Percentiles rank a stretch among this genome's conserved stretches.
Conservation (phyloP, 805 yeast species). For the Scheffersomyces lignosus region DNA sequence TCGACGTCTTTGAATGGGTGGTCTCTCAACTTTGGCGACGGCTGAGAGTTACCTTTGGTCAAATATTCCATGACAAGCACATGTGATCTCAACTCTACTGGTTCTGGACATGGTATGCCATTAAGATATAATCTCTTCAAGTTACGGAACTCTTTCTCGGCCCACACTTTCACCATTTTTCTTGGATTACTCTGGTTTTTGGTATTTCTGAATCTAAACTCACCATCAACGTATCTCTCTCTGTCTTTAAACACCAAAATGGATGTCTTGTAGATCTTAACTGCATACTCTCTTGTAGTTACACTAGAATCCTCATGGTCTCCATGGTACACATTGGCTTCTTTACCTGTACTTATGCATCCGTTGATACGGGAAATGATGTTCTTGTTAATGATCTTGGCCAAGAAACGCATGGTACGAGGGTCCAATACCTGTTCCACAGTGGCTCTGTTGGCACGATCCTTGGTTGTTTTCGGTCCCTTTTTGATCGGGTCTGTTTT, state of each 20-base stretch:
- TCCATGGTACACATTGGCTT: slow-evolving; percentile 88
- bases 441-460: slow-evolving; percentile 92
- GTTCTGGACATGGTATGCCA: slow-evolving; percentile 94
- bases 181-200: slow-evolving; percentile 89
- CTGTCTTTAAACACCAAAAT: slow-evolving; percentile 96
- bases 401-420: slow-evolving; percentile 79
- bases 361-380: slow-evolving; percentile 86
- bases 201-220: slow-evolving; percentile 83
- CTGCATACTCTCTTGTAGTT: slow-evolving; percentile 64
- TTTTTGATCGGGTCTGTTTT: slow-evolving; percentile 61
- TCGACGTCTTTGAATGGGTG: slow-evolving; percentile 69
- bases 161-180: slow-evolving; percentile 98
- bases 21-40: slow-evolving; percentile 88
- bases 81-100: slow-evolving; percentile 83
- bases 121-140: slow-evolving; percentile 74
- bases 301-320: slow-evolving; percentile 57
- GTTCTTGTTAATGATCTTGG: slow-evolving; percentile 80
- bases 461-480: slow-evolving; percentile 64
- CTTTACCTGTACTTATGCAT: slow-evolving; percentile 94
- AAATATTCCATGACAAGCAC: slow-evolving; percentile 94
- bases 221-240: slow-evolving; percentile 95
- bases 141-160: slow-evolving; percentile 95
- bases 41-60: slow-evolving; percentile 76
- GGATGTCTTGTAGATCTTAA: slow-evolving; percentile 94
- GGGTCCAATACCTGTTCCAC: slow-evolving; percentile 97